A percentile compares a stretch with the other conserved stretches of the same genome.
phyloP scores from a whole-genome alignment of 495 filamentous ascomycete species.

The Pseudoneurospora amorphoporcata region DNA sequence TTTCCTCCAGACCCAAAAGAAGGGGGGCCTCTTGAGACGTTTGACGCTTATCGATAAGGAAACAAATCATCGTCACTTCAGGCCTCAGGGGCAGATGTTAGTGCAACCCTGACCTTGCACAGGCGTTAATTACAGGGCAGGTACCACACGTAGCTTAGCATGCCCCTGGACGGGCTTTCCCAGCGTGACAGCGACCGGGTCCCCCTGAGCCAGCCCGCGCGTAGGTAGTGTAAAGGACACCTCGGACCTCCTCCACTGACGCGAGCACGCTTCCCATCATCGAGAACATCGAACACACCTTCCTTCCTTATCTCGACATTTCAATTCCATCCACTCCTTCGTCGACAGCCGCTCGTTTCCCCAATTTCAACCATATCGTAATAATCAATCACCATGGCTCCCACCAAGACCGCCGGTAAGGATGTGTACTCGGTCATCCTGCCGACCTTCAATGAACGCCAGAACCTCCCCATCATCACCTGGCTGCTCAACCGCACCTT shows the following conservation, averaged over 20 bases:
- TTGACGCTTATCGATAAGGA: not conserved
- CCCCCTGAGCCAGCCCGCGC: not conserved
- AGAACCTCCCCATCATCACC: constrained; percentile 89
- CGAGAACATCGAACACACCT: not conserved
- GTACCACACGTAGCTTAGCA: not conserved
- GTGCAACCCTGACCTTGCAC: not conserved
- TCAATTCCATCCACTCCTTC: not conserved
- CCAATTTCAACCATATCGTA: not conserved
- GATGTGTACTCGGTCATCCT: constrained; percentile 95
- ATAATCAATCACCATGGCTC: constrained; percentile 19
- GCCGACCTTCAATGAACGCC: constrained; percentile 96
- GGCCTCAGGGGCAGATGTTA: not conserved
- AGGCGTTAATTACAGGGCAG: not conserved
- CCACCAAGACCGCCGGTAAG: constrained; percentile 25
- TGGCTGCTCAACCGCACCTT: constrained; percentile 91
- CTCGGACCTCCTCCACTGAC: not conserved
- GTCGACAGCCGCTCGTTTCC: not conserved
- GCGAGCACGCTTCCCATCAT: not conserved
- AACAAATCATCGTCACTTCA: not conserved
- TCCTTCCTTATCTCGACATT: not conserved
- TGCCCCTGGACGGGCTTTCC: not conserved
- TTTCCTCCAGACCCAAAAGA: not conserved
- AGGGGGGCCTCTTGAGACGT: not conserved
- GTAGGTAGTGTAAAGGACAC: not conserved
- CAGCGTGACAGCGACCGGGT: not conserved